A percentile compares a stretch with the other conserved stretches of the same genome.
Evolutionary conservation across 371 early-diverging fungal genomes (phyloP).

Genomic region (Fennellomyces sp.): DNA sequence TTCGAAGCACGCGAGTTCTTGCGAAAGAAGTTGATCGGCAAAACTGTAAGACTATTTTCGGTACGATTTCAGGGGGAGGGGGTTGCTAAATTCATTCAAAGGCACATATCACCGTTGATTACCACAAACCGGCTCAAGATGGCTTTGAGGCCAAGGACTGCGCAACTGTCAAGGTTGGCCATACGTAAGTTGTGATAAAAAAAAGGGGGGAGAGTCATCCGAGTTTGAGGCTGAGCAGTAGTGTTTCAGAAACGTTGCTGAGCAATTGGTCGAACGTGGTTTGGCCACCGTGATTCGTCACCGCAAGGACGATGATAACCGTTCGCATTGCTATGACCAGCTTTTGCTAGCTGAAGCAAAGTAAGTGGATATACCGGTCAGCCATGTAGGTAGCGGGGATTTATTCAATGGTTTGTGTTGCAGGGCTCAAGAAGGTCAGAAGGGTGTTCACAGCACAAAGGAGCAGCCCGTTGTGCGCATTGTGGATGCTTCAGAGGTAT

Average conservation of each 20-base stretch:
- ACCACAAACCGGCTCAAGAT: conserved; percentile 86
- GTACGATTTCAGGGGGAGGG: too few species aligned
- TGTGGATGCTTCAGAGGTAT: conserved; percentile 70
- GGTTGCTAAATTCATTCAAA: too few species aligned
- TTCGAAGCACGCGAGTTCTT: conserved; percentile 89
- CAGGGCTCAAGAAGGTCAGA: conserved; percentile 69
- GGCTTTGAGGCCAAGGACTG: conserved; percentile 89
- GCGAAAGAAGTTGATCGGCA: conserved; percentile 86
- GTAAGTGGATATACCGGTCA: too few species aligned
- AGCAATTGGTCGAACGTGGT: conserved; percentile 76
- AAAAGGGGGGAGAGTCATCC: too few species aligned
- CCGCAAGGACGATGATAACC: conserved; percentile 85
- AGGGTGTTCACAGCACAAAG: conserved; percentile 82
- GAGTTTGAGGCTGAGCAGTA: background rate
- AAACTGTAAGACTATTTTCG: conserved; percentile 43
- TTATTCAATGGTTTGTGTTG: too few species aligned
- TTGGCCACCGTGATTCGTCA: conserved; percentile 86
- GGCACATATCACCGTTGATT: conserved; percentile 84
- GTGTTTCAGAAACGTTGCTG: conserved; percentile 67
- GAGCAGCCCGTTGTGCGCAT: conserved; percentile 71
- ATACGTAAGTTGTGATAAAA: conserved; percentile 24
- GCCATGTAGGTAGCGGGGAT: too few species aligned
- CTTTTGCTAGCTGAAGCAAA: conserved; percentile 82
- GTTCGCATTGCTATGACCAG: conserved; percentile 85
- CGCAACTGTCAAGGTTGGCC: conserved; percentile 75